Conservation (phyloP, 2,329 filamentous ascomycete species). For the Talaromyces rugulosus region DNA sequence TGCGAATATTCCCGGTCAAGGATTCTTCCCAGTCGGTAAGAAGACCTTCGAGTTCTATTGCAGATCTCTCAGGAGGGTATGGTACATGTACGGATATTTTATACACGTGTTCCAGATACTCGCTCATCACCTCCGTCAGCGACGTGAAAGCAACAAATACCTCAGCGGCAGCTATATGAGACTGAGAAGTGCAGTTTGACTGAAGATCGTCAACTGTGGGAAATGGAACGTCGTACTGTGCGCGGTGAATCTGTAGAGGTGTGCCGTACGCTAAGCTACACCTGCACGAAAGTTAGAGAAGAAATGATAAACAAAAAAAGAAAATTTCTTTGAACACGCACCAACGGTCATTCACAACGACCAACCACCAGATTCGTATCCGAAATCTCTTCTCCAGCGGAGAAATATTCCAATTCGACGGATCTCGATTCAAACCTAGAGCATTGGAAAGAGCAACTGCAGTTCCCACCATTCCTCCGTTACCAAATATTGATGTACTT, state of each 20-base stretch:
- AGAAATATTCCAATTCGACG: slow-evolving; percentile 51
- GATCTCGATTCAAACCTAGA: slow-evolving; percentile 53
- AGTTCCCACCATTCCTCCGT: slow-evolving; percentile 49
- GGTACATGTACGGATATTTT: slow-evolving; percentile 26
- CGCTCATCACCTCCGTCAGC: slow-evolving; percentile 42
- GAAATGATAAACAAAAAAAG: neutral
- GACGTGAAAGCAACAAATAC: slow-evolving; percentile 46
- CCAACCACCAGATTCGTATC: slow-evolving; percentile 55
- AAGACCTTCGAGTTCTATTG: slow-evolving; percentile 32
- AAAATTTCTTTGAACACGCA: slow-evolving; percentile 22
- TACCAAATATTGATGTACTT: slow-evolving; percentile 52
- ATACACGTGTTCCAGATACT: slow-evolving; percentile 32
- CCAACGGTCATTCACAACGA: slow-evolving; percentile 55
- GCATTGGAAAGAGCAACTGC: slow-evolving; percentile 52
- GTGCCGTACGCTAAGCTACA: slow-evolving; percentile 52
- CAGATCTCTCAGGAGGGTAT: slow-evolving; percentile 17
- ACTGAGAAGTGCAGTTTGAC: slow-evolving; percentile 11
- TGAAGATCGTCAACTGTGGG: slow-evolving; percentile 37
- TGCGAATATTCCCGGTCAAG: slow-evolving; percentile 34
- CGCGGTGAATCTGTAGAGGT: slow-evolving; percentile 44
- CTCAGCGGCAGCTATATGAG: slow-evolving; percentile 24
- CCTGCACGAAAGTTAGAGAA: slow-evolving; percentile 28
- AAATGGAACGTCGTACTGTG: slow-evolving; percentile 48
- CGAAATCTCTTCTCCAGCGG: slow-evolving; percentile 48
- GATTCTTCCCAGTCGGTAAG: slow-evolving; percentile 46